Base-by-base conservation (phyloP, 2,329 filamentous ascomycete species). In the Rhynchosporium agropyri region DNA sequence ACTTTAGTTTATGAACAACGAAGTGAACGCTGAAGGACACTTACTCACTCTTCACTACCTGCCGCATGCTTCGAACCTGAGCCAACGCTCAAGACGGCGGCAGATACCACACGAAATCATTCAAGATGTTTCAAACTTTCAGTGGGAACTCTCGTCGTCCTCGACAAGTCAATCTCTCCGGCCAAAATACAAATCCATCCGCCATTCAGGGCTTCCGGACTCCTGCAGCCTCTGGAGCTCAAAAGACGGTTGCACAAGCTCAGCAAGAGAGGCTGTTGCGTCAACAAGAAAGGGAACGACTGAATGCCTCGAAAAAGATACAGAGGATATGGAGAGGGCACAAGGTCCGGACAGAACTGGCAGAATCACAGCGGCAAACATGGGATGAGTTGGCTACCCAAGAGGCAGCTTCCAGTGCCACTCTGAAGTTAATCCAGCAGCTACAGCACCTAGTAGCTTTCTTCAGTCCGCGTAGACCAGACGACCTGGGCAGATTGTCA, bases 91-190 rank as follows among this genome's bases (percentile, higher is more conserved):
- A 65, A 38, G 49, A 66, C 46, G 60, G 60, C 59, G 51, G 51
- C 65, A 58, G 68, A 64, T 46, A 67, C 40, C 38, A 50, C 38
- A 46, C 40, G 40, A 45, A 45, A 65, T 57, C 58, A 36, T 63
- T 60, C 74, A 75, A 74, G 70, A 97, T 97, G 94, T 96, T 95
- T 79, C 88, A 90, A 65, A 92, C 90, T 60, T 99, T 99, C 79
- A 95, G 91, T 29, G 95, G 95, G 70, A 91, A 80, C 77, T 91
- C 92, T 71, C 88, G 91, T 73, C 90, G 91, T 69, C 89, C 89
- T 65, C 89, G 95, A 68, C 93, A 97, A 76, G 92, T 98, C 74
- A 97, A 98, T 77, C 88, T 99, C 65, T 95, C 92, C 69, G 95
- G 92, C 66, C 89, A 93, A 70, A 86, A 85, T 68, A 81, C 81